Evolutionary conservation across 306 rosid species (phyloP), one percentile per base, ranked within the genome.

Genomic region (Alnus glutinosa): DNA sequence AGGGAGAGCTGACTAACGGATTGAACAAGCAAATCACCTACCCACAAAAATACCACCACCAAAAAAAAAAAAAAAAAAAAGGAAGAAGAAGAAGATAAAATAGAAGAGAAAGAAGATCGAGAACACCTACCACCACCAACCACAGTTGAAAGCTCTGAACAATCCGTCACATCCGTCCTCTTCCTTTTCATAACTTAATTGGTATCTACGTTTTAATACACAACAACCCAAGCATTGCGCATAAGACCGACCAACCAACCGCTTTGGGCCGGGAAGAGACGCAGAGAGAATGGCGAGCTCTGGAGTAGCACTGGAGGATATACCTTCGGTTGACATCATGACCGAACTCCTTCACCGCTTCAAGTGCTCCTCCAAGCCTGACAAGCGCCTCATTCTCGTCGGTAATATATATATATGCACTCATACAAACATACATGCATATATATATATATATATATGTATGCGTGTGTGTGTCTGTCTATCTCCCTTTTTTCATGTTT

Each of bases 341-440:
- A 78, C 86, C 5, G 99, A 95, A 83, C 88, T 95, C 63, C 93
- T 95, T 69, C 99, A 93, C 59, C 98, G 99, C 23, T 68, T 95
- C 84, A 93, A 90, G 69, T 96, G 98, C 81, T 59, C 94, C 75
- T 73, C 93, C 81, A 93, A 91, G 62, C 94, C 98, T 48, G 97
- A 96, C 88, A 96, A 91, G 83, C 99, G 96, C 74, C 91, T 96
- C 87, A 90, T 96, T 80, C 99, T 96, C 81, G 71, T 96, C 59
- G 97, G 99, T 93, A 82, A 6, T n/a, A 9, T n/a, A 9, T n/a
- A 9, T 7, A 49, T 15, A 19, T 32, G 0, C 11, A 23, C 46
- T n/a, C 18, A 42, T 42, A 42, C 46, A 42, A 39, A 39, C 44
- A 39, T 23, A 23, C 28, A 23, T 23, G 28, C 28, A 23, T 23